Conservation (phyloP, 2,329 filamentous ascomycete species). For the Alternaria longipes region DNA sequence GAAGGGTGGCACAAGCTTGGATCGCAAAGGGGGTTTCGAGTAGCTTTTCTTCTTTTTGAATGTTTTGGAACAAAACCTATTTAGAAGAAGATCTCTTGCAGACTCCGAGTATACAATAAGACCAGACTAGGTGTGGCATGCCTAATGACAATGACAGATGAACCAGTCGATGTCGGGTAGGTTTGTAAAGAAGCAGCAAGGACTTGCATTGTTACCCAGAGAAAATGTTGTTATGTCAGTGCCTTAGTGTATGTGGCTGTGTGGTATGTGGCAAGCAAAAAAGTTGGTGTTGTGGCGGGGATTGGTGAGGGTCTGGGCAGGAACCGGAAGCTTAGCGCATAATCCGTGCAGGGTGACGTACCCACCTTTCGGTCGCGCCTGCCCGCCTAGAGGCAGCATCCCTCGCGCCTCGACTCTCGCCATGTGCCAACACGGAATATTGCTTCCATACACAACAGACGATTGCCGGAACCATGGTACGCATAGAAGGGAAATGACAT, state of each 20-base stretch:
- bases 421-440: constrained; percentile 12
- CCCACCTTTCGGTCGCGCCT: constrained; percentile 18
- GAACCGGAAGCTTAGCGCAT: constrained; percentile 11
- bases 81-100: too few species aligned
- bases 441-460: not conserved
- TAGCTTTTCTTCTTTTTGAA: too few species aligned
- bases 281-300: not conserved
- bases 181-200: too few species aligned
- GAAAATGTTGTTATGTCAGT: too few species aligned
- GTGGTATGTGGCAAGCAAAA: not conserved
- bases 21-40: too few species aligned
- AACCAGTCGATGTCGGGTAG: too few species aligned
- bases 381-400: constrained; percentile 5
- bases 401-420: constrained; percentile 7
- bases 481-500: not conserved
- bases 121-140: too few species aligned
- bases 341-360: constrained; percentile 15
- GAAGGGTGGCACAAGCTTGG: too few species aligned
- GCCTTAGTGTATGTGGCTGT: not conserved
- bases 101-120: too few species aligned
- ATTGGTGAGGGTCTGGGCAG: constrained; percentile 2
- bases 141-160: too few species aligned
- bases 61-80: too few species aligned
- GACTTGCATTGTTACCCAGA: too few species aligned
- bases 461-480: constrained; percentile 11